Base-by-base conservation (phyloP, 345 rosid species). In the Excoecaria agallocha region DNA sequence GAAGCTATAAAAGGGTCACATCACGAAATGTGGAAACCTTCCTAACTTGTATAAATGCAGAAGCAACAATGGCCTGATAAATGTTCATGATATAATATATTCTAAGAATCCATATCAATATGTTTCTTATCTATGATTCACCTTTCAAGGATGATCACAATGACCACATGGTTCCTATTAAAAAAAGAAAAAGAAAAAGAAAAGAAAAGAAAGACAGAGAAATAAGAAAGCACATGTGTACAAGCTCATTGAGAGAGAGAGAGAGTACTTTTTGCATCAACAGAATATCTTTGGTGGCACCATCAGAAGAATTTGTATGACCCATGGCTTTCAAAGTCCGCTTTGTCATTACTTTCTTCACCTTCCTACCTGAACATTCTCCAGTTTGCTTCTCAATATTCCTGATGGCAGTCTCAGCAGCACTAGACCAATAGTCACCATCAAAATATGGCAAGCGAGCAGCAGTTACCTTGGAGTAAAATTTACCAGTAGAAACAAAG, bases 401-500 rank as follows among this genome's bases (percentile, higher is more conserved):
- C 41, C 77, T 78, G 57, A 82, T 55, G 70, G 80, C 12, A 68
- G 41, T 20, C 80, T 86, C 84, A 37, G 90, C 86, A 57, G 74
- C 78, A 70, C 22, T 22, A 60, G 84, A 80, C 90, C 90, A 88
- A 74, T 77, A 85, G 67, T 81, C 86, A 51, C 92, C 90, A 74
- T 88, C 92, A 76, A 86, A 84, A 77, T 86, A 86, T 37, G 92
- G 92, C 77, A 88, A 73, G 20, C 81, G 80, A 5, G 92, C 81
- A 71, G 86, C 86, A 43, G 86, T 79, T 45, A 79, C 74, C 69
- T 83, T 82, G 72, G 79, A 71, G 64, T 74, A 72, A 60, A 54
- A 64, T 67, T 73, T 79, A 6, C 79, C 78, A 48, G 69, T 75
- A 41, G 79, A 48, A 43, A 73, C 72, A 15, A 88, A 86, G 82